These are phyloP conservation scores for Plasmodium billcollinsi DNA, from an alignment of 169 alveolate species.

Conservation along the genomic window DNA sequence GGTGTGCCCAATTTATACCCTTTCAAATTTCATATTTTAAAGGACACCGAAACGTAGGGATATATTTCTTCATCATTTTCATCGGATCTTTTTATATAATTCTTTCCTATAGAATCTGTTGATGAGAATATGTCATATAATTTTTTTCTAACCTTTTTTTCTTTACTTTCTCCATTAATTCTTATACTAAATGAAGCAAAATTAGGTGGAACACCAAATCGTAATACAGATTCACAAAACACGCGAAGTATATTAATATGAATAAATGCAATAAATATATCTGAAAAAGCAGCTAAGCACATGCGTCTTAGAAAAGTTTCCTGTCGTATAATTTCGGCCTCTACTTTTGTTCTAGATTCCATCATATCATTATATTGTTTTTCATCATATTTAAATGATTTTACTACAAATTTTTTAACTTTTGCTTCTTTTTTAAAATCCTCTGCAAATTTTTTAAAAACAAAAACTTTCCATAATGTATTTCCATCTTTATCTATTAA, in stretches of 20 bases:
- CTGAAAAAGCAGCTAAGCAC: constrained; percentile 92
- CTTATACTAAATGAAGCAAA: constrained; percentile 87
- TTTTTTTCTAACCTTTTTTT: constrained; percentile 65
- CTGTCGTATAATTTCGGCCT: constrained; percentile 89
- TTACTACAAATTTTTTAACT: constrained; percentile 82
- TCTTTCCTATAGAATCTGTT: constrained; percentile 56
- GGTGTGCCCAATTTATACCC: too few relatives aligned
- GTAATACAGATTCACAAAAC: constrained; percentile 92
- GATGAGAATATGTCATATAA: constrained; percentile 42
- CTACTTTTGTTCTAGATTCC: constrained; percentile 85
- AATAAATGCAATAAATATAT: constrained; percentile 89
- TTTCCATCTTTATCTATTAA: constrained; percentile 85
- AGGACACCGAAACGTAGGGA: constrained; percentile 70
- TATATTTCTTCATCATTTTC: constrained; percentile 68
- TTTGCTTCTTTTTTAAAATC: constrained; percentile 86
- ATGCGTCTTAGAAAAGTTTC: constrained; percentile 90
- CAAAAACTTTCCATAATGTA: constrained; percentile 87
- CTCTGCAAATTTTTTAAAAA: constrained; percentile 85
- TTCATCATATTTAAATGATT: constrained; percentile 88
- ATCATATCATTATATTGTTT: constrained; percentile 85
- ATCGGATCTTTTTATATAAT: constrained; percentile 39
- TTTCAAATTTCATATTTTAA: constrained; percentile 23
- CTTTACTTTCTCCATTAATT: constrained; percentile 76
- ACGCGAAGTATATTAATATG: constrained; percentile 93
- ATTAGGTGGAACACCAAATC: constrained; percentile 93